phyloP scores from a whole-genome alignment of 2,329 filamentous ascomycete species.

The Ploettnerulaceae sp. region DNA sequence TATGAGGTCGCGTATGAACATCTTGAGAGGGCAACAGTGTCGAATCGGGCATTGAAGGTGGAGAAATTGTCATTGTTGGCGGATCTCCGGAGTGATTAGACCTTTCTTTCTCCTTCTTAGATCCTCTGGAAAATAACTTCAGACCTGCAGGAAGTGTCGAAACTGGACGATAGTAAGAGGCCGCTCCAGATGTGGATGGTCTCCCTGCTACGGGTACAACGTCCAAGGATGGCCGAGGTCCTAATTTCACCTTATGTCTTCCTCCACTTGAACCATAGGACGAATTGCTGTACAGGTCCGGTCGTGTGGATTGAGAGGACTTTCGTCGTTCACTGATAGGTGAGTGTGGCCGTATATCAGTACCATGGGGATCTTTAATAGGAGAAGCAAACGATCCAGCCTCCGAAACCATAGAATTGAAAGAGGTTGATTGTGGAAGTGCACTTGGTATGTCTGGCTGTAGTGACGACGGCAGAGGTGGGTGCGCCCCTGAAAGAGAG shows the following conservation, averaged over 20 bases:
- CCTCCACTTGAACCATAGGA: constrained; percentile 42
- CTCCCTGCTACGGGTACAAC: constrained; percentile 54
- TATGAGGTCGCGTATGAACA: constrained; percentile 28
- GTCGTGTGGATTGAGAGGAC: constrained; percentile 47
- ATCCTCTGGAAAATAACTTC: constrained; percentile 59
- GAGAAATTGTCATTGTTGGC: constrained; percentile 29
- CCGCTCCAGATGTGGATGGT: constrained; percentile 52
- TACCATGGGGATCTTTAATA: neutral
- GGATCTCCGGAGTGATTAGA: constrained; percentile 34
- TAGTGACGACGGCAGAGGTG: constrained; percentile 13
- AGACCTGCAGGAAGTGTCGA: constrained; percentile 78
- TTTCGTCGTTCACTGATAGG: constrained; percentile 28
- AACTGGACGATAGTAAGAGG: constrained; percentile 62
- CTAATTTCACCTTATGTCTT: constrained; percentile 84
- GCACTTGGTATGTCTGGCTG: constrained; percentile 15
- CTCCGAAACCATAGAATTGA: constrained; percentile 18
- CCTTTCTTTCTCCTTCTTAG: constrained; percentile 45
- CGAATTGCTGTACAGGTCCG: constrained; percentile 47
- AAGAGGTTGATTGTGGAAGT: constrained; percentile 15
- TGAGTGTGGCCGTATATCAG: constrained; percentile 14
- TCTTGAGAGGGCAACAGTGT: constrained; percentile 30
- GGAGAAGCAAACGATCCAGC: constrained; percentile 9
- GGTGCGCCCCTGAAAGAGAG: constrained; percentile 15
- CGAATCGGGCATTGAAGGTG: constrained; percentile 25
- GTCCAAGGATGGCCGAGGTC: constrained; percentile 74